phyloP scores from a whole-genome alignment of 306 rosid species.

The Corylus americana region DNA sequence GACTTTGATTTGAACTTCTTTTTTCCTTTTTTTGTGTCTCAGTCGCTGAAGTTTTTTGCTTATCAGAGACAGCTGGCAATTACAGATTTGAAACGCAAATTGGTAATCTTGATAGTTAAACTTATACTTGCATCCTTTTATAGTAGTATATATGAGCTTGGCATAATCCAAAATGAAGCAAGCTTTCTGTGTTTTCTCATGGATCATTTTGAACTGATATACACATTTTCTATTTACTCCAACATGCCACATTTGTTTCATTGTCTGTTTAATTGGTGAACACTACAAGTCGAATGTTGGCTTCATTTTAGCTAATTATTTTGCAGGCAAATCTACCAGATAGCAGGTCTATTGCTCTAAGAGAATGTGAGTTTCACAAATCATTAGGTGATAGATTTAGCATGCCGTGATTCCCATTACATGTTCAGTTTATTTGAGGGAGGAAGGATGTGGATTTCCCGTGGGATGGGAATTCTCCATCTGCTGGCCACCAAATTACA shows the following conservation, averaged over 20 bases:
- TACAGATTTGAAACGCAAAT: slow-evolving; percentile 55
- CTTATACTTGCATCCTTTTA: slow-evolving; percentile 23
- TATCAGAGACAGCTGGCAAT: slow-evolving; percentile 49
- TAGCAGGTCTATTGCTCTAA: slow-evolving; percentile 30
- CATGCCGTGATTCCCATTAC: slow-evolving; percentile 12
- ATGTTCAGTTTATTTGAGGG: slow-evolving; percentile 7
- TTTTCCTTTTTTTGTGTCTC: slow-evolving; percentile 27
- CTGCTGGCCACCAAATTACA: slow-evolving; percentile 23
- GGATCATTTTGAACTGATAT: slow-evolving; percentile 17
- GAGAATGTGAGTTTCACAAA: slow-evolving; percentile 27
- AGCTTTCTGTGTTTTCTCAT: slow-evolving; percentile 4
- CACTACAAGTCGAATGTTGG: neutral
- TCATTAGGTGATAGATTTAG: slow-evolving; percentile 7
- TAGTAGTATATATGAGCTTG: neutral
- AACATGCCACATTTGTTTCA: slow-evolving; percentile 11
- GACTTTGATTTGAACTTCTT: neutral
- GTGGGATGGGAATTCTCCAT: slow-evolving; percentile 14
- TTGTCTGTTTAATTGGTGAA: slow-evolving; percentile 19
- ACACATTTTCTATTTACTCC: slow-evolving; percentile 1
- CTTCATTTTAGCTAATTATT: slow-evolving; percentile 22
- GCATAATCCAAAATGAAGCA: neutral
- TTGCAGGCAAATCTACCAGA: slow-evolving; percentile 47
- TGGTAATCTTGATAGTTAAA: slow-evolving; percentile 46
- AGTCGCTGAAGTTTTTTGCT: slow-evolving; percentile 81
- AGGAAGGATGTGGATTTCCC: slow-evolving; percentile 13